Percentiles rank a stretch among this genome's conserved stretches.
These are phyloP conservation scores for Rhizophora mangle DNA, from an alignment of 345 rosid genomes.

Conservation along the genomic window DNA sequence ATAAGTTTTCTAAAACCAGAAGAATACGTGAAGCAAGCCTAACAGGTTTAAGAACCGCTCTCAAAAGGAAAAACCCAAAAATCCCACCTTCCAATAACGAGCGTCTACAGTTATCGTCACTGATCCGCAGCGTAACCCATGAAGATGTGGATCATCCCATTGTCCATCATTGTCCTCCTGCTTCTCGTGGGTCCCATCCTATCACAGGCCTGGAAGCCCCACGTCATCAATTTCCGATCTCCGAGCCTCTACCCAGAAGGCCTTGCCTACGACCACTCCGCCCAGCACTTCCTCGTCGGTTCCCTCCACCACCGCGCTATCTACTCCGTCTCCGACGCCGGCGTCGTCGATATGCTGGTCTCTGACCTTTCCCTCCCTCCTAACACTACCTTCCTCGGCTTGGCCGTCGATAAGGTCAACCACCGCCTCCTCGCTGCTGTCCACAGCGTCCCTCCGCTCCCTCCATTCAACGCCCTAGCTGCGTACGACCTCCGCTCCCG, in stretches of 20 bases:
- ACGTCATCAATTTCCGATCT: constrained; percentile 63
- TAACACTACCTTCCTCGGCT: constrained; percentile 56
- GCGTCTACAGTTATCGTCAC: no score
- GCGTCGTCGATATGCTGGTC: constrained; percentile 53
- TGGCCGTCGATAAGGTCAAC: constrained; percentile 50
- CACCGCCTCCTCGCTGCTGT: constrained; percentile 67
- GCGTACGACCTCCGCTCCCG: constrained; percentile 71
- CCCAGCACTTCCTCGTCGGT: constrained; percentile 77
- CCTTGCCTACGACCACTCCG: constrained; percentile 62
- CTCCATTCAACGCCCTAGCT: constrained; percentile 71
- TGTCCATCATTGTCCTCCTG: constrained; percentile 13
- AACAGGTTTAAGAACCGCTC: no score
- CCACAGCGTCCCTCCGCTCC: constrained; percentile 47
- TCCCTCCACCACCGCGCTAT: constrained; percentile 57
- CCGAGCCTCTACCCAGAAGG: constrained; percentile 76
- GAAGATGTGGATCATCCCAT: neutral
- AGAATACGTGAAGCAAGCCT: no score
- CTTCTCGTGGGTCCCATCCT: constrained; percentile 6
- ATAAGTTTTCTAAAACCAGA: no score
- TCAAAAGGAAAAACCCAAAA: no score
- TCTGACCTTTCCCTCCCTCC: constrained; percentile 58
- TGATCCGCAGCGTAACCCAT: no score
- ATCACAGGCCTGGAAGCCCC: constrained; percentile 35
- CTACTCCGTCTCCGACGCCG: constrained; percentile 76
- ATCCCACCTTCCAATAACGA: no score